These are phyloP conservation scores for Termitomyces sp. DNA, from an alignment of 768 basidiomycete genomes.

Conservation along the genomic window DNA sequence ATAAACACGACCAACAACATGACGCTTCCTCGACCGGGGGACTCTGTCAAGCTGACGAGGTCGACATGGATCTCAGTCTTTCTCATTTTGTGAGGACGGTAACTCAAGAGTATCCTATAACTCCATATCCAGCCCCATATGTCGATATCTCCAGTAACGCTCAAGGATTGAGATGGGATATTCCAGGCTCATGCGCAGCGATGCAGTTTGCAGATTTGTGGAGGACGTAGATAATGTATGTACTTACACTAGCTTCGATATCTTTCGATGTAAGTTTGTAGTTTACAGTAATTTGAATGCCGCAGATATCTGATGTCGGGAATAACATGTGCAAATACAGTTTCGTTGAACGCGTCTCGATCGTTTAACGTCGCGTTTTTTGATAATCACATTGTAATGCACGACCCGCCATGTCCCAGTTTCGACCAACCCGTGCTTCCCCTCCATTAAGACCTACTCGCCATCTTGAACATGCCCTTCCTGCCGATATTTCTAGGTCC, in stretches of 20 bases:
- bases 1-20: background rate
- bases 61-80: slow-evolving; percentile 46
- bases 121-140: slow-evolving; percentile 7
- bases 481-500: slow-evolving; percentile 34
- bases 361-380: background rate
- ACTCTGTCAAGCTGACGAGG: slow-evolving; percentile 15
- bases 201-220: slow-evolving; percentile 13
- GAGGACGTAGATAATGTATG: slow-evolving; percentile 3
- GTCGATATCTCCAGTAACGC: background rate
- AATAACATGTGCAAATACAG: slow-evolving; percentile 9
- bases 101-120: slow-evolving; percentile 12
- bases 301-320: background rate
- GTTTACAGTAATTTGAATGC: background rate
- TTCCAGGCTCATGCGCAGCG: background rate
- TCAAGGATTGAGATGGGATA: slow-evolving; percentile 7
- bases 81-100: slow-evolving; percentile 41
- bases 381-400: slow-evolving; percentile 1
- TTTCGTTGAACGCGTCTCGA: slow-evolving; percentile 7
- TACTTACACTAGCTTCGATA: no score
- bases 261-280: no score
- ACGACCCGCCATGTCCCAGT: slow-evolving; percentile 33
- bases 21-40: background rate
- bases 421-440: slow-evolving; percentile 45
- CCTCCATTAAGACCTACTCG: slow-evolving; percentile 35
- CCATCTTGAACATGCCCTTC: slow-evolving; percentile 15